Percentiles rank a stretch among this genome's conserved stretches.
Conservation (phyloP, 169 alveolate species). For the Eimeria zaria region DNA sequence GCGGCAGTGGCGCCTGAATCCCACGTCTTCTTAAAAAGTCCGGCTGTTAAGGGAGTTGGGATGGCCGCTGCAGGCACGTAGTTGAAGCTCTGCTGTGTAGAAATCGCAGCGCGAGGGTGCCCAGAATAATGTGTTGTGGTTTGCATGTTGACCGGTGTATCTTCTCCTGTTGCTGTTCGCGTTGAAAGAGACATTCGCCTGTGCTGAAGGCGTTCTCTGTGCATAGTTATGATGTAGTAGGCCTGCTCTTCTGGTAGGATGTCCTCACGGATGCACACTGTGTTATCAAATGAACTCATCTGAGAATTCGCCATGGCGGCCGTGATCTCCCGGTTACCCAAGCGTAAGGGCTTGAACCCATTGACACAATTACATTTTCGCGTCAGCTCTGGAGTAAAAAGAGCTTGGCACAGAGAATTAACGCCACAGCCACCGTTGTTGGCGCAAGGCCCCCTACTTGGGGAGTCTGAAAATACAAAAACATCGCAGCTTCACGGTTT, state of each 20-base stretch:
- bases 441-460: slow-evolving; percentile 79
- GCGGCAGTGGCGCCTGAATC: slow-evolving; percentile 1
- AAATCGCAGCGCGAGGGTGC: neutral
- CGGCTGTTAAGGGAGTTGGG: slow-evolving; percentile 8
- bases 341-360: slow-evolving; percentile 75
- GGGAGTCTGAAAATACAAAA: slow-evolving; percentile 51
- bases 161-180: neutral
- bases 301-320: slow-evolving; percentile 65
- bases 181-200: slow-evolving; percentile 44
- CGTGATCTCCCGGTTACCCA: slow-evolving; percentile 44
- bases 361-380: slow-evolving; percentile 54
- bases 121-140: slow-evolving; percentile 4
- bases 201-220: slow-evolving; percentile 66
- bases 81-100: neutral
- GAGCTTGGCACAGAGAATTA: slow-evolving; percentile 81
- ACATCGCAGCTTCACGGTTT: neutral
- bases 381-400: slow-evolving; percentile 44
- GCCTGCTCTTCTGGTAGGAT: slow-evolving; percentile 70
- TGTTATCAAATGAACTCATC: slow-evolving; percentile 74
- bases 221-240: slow-evolving; percentile 51
- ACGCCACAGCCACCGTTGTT: slow-evolving; percentile 80
- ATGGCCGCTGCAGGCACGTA: neutral
- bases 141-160: neutral
- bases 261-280: slow-evolving; percentile 72
- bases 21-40: neutral